Evolutionary conservation across 768 basidiomycete species (phyloP).

Genomic region (Tylopilus intermedius): DNA sequence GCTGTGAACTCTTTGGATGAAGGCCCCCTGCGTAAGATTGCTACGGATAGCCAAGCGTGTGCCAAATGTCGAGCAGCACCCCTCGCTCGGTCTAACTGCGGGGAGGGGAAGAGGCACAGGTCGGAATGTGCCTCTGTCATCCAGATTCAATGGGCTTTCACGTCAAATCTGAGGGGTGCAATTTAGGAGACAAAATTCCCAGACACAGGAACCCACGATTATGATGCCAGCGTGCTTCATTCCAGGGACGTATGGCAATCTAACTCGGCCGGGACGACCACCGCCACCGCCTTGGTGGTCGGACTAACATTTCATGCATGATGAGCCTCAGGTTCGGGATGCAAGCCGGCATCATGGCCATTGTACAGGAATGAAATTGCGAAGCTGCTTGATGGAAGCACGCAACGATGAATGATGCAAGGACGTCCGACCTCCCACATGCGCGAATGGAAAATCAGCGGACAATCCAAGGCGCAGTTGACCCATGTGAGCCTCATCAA

Average conservation of each 20-base stretch:
- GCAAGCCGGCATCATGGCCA: constrained; percentile 1
- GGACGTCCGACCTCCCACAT: constrained; percentile 10
- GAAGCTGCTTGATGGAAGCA: constrained; percentile 15
- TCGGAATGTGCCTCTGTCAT: not conserved
- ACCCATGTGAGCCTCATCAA: not conserved
- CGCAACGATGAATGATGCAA: constrained; percentile 6
- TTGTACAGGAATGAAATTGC: constrained; percentile 9
- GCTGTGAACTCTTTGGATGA: constrained; percentile 3
- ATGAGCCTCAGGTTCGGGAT: constrained; percentile 4
- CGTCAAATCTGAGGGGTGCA: constrained; percentile 1
- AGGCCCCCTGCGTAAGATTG: constrained; percentile 1
- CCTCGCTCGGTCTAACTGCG: not conserved
- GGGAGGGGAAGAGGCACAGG: not conserved
- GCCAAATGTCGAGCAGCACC: not conserved
- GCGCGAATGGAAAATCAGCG: constrained; percentile 5
- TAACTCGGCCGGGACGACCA: constrained; percentile 1
- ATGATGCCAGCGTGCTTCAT: constrained; percentile 1
- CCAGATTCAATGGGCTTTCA: constrained; percentile 4
- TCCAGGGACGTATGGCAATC: constrained; percentile 9
- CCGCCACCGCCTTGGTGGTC: constrained; percentile 20
- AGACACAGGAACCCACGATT: not conserved
- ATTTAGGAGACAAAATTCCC: constrained; percentile 1
- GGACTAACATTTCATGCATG: constrained; percentile 12
- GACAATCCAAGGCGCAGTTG: not conserved
- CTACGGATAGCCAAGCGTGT: constrained; percentile 2